Percentiles rank a stretch among this genome's conserved stretches.
These are phyloP conservation scores for Zasmidium citrigriseum DNA, from an alignment of 2,329 filamentous ascomycete genomes.

Conservation along the genomic window DNA sequence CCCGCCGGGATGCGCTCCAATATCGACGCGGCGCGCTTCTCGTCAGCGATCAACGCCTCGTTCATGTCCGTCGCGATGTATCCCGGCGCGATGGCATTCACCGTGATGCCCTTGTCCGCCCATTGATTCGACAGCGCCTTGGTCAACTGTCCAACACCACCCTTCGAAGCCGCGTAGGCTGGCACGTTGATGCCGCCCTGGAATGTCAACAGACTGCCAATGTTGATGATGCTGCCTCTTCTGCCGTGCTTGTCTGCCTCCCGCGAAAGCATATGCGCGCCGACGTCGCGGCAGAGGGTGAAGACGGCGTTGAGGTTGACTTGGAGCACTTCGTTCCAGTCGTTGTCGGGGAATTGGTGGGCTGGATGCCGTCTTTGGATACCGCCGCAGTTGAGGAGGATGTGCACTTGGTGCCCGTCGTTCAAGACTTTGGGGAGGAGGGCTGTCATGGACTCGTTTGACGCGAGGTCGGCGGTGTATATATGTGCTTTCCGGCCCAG, in stretches of 20 bases:
- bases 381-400: slow-evolving; percentile 83
- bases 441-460: slow-evolving; percentile 58
- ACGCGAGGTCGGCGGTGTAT: slow-evolving; percentile 70
- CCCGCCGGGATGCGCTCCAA: slow-evolving; percentile 79
- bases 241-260: slow-evolving; percentile 52
- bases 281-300: slow-evolving; percentile 72
- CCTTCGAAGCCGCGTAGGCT: slow-evolving; percentile 84
- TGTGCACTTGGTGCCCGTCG: slow-evolving; percentile 66
- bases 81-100: slow-evolving; percentile 86
- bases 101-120: slow-evolving; percentile 74
- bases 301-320: slow-evolving; percentile 86
- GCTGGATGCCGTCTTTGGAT: slow-evolving; percentile 79
- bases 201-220: slow-evolving; percentile 78
- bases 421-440: slow-evolving; percentile 63
- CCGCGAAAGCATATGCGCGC: slow-evolving; percentile 73
- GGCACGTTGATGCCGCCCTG: slow-evolving; percentile 87
- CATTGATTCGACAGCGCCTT: slow-evolving; percentile 87
- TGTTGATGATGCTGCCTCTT: slow-evolving; percentile 77
- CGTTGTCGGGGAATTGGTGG: slow-evolving; percentile 71
- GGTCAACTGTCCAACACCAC: slow-evolving; percentile 79
- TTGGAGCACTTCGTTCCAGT: slow-evolving; percentile 81
- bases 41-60: slow-evolving; percentile 72
- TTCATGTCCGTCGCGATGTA: slow-evolving; percentile 98
- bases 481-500: slow-evolving; percentile 68
- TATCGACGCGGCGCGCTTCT: slow-evolving; percentile 70